Conservation (phyloP, 164 flowering plant species). For the Hamamelis virginiana region DNA sequence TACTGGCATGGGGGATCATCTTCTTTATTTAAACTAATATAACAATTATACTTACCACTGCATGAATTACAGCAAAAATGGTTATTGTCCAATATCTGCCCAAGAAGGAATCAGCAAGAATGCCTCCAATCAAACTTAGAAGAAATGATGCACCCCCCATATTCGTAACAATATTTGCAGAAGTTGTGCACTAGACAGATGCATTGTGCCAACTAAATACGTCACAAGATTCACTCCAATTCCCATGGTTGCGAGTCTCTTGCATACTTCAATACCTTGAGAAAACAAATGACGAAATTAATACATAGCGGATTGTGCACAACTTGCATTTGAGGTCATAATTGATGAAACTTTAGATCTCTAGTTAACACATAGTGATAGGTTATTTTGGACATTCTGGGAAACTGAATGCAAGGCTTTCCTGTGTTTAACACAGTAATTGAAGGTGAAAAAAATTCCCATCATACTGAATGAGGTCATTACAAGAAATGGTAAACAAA, state of each 20-base stretch:
- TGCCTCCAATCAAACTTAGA: conserved; percentile 31
- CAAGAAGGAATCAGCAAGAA: conserved; percentile 29
- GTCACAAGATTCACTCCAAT: conserved; percentile 32
- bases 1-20: no score
- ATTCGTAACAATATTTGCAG: conserved; percentile 31
- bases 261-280: conserved; percentile 22
- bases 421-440: no score
- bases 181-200: conserved; percentile 21
- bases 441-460: no score
- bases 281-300: not conserved
- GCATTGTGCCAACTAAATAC: conserved; percentile 28
- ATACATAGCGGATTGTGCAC: no score
- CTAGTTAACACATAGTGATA: no score
- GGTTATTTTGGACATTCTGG: no score
- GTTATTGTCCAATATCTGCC: conserved; percentile 18
- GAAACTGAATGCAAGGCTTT: no score
- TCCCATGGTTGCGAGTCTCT: conserved; percentile 32
- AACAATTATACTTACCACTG: not conserved
- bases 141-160: conserved; percentile 26
- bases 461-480: no score
- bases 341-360: no score
- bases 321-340: no score
- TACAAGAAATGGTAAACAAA: no score
- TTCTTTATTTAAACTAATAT: no score
- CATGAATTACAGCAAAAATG: not conserved